Evolutionary conservation across 2,329 filamentous ascomycete species (phyloP).

Genomic region (Emergomyces pasteurianus): DNA sequence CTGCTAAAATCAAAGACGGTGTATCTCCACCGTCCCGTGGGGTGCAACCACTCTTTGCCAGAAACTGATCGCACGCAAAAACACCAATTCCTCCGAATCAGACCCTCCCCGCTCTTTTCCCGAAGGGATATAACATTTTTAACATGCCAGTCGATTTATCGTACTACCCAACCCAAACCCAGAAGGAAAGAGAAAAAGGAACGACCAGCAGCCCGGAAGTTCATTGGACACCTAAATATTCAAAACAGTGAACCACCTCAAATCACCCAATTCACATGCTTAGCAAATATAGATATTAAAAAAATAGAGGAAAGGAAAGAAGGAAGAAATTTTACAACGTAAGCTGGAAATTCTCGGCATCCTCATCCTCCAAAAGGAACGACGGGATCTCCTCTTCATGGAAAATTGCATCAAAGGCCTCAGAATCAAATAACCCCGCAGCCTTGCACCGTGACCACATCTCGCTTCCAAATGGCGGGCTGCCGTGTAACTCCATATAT

Average conservation of each 20-base stretch:
- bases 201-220: neutral
- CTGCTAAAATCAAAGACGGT: no score
- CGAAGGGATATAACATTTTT: neutral
- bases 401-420: slow-evolving; percentile 11
- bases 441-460: slow-evolving; percentile 32
- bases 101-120: neutral
- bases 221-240: neutral
- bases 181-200: neutral
- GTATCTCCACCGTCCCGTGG: neutral
- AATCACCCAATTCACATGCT: neutral
- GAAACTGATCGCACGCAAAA: neutral
- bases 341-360: slow-evolving; percentile 29
- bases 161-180: neutral
- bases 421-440: slow-evolving; percentile 26
- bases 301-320: neutral
- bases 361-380: slow-evolving; percentile 28
- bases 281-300: neutral
- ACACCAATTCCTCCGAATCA: neutral
- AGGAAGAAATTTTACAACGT: slow-evolving; percentile 18
- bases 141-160: neutral
- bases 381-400: slow-evolving; percentile 15
- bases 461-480: slow-evolving; percentile 30
- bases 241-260: neutral
- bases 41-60: neutral
- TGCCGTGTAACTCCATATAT: slow-evolving; percentile 33